A percentile compares a stretch with the other conserved stretches of the same genome.
Evolutionary conservation across 2,329 filamentous ascomycete species (phyloP).

Genomic region (Exserohilum turcica): DNA sequence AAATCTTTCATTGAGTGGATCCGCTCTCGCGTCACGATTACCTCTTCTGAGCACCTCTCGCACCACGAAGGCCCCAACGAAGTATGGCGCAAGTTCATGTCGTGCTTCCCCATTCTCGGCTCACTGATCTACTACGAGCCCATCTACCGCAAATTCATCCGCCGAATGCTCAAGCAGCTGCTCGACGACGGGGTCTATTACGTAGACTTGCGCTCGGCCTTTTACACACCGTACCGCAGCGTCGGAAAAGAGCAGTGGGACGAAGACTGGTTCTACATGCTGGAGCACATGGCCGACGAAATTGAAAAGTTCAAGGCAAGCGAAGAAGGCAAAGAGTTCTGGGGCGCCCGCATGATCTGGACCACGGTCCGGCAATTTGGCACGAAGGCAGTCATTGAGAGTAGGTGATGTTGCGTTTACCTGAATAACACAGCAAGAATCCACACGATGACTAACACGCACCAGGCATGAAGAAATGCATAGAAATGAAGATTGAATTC

Average conservation of each 20-base stretch:
- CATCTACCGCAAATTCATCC: slow-evolving; percentile 78
- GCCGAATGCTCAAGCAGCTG: slow-evolving; percentile 71
- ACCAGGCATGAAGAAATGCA: slow-evolving; percentile 79
- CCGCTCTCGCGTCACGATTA: slow-evolving; percentile 72
- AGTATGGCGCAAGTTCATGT: slow-evolving; percentile 81
- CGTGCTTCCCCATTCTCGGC: slow-evolving; percentile 73
- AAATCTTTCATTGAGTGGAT: slow-evolving; percentile 79
- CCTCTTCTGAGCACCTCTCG: slow-evolving; percentile 71
- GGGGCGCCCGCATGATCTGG: slow-evolving; percentile 86
- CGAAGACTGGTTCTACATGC: slow-evolving; percentile 69
- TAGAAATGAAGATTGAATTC: slow-evolving; percentile 77
- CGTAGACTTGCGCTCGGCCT: slow-evolving; percentile 80
- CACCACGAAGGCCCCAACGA: slow-evolving; percentile 84
- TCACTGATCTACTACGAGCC: slow-evolving; percentile 88
- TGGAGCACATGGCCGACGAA: slow-evolving; percentile 76
- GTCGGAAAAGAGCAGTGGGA: slow-evolving; percentile 70
- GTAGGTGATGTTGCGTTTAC: slow-evolving; percentile 38
- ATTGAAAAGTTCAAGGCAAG: slow-evolving; percentile 74
- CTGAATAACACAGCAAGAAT: background rate
- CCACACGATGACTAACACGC: background rate
- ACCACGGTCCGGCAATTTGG: slow-evolving; percentile 70
- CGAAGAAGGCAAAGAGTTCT: slow-evolving; percentile 75
- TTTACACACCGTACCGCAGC: slow-evolving; percentile 71
- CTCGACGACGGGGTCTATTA: slow-evolving; percentile 83
- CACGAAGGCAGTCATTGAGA: slow-evolving; percentile 70